Evolutionary conservation across 306 rosid genomes (phyloP).

Genomic region (Gynostemma pentaphyllum): DNA sequence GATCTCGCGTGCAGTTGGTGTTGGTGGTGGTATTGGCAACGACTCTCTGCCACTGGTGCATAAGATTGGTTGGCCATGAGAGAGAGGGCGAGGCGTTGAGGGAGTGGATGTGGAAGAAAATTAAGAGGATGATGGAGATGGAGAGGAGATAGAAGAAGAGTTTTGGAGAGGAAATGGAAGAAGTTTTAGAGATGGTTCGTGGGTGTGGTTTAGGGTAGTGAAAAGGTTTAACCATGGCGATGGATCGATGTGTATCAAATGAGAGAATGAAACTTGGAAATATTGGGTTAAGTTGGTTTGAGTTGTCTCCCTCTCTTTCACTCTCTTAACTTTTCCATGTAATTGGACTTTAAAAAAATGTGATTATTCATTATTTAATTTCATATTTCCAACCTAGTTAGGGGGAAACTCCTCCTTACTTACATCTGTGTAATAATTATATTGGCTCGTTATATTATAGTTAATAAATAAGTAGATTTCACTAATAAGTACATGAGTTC

Average conservation of each 20-base stretch:
- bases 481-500: too few species aligned
- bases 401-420: too few species aligned
- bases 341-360: too few species aligned
- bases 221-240: not conserved
- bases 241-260: not conserved
- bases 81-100: constrained; percentile 18
- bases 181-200: not conserved
- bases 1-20: not conserved
- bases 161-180: constrained; percentile 17
- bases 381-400: too few species aligned
- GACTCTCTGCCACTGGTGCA: constrained; percentile 19
- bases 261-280: not conserved
- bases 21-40: constrained; percentile 7
- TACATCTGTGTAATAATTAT: too few species aligned
- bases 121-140: constrained; percentile 22
- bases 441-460: too few species aligned
- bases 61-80: constrained; percentile 11
- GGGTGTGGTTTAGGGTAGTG: not conserved
- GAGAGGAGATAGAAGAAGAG: constrained; percentile 27
- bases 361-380: too few species aligned
- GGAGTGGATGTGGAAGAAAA: constrained; percentile 26
- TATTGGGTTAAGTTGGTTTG: not conserved
- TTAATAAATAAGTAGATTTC: too few species aligned
- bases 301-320: not conserved
- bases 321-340: not conserved